Evolutionary conservation across 2,329 filamentous ascomycete genomes (phyloP).

Genomic region (Exophiala viscosa): DNA sequence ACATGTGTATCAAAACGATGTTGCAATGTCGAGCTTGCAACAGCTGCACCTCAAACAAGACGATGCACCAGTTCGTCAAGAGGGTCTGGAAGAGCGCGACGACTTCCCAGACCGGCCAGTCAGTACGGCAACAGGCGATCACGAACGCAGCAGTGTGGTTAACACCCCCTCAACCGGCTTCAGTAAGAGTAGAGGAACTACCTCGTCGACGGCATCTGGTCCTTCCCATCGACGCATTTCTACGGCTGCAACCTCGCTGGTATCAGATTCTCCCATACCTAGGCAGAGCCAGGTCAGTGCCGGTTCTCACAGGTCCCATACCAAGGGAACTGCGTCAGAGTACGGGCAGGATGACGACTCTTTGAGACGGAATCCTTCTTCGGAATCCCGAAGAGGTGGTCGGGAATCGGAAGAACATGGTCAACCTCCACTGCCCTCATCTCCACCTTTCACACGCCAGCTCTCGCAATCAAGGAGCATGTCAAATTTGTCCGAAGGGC

Average conservation of each 20-base stretch:
- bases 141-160: conserved; percentile 18
- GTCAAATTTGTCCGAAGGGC: conserved; percentile 59
- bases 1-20: conserved; percentile 80
- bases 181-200: conserved; percentile 73
- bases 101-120: conserved; percentile 39
- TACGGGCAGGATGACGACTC: conserved; percentile 17
- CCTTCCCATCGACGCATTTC: conserved; percentile 70
- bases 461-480: conserved; percentile 53
- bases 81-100: conserved; percentile 31
- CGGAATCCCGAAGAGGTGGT: conserved; percentile 18
- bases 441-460: conserved; percentile 17
- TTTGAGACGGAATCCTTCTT: conserved; percentile 16
- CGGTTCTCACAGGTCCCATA: conserved; percentile 16
- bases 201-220: conserved; percentile 75
- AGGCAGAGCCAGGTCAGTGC: conserved; percentile 28
- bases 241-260: conserved; percentile 81
- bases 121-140: conserved; percentile 28
- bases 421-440: conserved; percentile 23
- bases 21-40: conserved; percentile 78
- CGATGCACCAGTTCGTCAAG: conserved; percentile 36
- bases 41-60: conserved; percentile 59
- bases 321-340: conserved; percentile 7
- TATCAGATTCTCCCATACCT: conserved; percentile 59
- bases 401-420: conserved; percentile 5
- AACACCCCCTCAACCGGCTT: conserved; percentile 57